These are phyloP conservation scores for Microbotryum lychnidis-dioicae DNA, from an alignment of 1,284 basidiomycete genomes.

Conservation along the genomic window DNA sequence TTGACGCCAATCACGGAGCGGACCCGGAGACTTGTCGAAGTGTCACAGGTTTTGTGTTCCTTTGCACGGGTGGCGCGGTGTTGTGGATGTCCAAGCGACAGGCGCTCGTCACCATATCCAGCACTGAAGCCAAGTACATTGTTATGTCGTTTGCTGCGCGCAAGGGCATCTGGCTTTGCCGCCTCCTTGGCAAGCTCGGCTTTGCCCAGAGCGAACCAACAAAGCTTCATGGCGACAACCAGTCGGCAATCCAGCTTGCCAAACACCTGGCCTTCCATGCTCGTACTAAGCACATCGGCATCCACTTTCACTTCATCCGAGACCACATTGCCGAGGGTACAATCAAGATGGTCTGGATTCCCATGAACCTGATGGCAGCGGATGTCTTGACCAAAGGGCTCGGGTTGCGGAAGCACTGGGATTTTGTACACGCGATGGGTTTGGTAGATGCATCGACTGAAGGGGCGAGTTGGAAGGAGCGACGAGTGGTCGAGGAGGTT, in stretches of 20 bases:
- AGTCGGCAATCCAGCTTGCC: conserved; percentile 31
- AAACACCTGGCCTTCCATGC: conserved; percentile 29
- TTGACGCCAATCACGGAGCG: conserved; percentile 45
- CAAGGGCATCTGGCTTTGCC: conserved; percentile 43
- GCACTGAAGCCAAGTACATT: conserved; percentile 45
- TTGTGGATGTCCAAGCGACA: conserved; percentile 45
- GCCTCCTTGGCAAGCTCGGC: conserved; percentile 33
- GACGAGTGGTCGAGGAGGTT: too few relatives aligned
- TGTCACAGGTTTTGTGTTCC: conserved; percentile 43
- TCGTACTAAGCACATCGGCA: conserved; percentile 38
- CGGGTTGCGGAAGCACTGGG: too few relatives aligned
- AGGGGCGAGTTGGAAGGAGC: too few relatives aligned
- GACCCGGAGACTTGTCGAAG: conserved; percentile 38
- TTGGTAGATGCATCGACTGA: too few relatives aligned
- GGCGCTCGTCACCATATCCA: conserved; percentile 39
- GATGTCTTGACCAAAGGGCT: conserved; percentile 33
- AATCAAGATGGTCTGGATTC: conserved; percentile 24
- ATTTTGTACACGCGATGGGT: too few relatives aligned
- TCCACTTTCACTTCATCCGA: conserved; percentile 34
- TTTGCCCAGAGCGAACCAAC: conserved; percentile 14
- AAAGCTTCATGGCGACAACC: conserved; percentile 36
- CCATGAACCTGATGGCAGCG: conserved; percentile 23
- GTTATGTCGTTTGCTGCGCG: conserved; percentile 46
- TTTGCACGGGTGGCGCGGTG: conserved; percentile 37
- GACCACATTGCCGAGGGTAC: conserved; percentile 23